Conservation (phyloP, 1,284 basidiomycete genomes). For the Apiotrichum gracile region DNA sequence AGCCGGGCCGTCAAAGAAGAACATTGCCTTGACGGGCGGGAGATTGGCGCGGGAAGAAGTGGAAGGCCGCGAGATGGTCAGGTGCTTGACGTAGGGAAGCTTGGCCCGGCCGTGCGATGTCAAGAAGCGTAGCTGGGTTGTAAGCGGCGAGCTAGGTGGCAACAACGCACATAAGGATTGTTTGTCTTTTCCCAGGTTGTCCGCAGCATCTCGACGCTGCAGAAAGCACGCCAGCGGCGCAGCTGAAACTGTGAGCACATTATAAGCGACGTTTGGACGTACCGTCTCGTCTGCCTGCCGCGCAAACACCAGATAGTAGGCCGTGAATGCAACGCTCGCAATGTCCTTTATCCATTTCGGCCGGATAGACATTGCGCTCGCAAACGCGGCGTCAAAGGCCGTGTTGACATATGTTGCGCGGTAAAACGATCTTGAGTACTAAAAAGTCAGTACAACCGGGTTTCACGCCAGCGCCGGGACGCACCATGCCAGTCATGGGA, state of each 20-base stretch:
- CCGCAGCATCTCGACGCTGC: constrained; percentile 92
- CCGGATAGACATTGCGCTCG: constrained; percentile 87
- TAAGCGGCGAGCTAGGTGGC: neutral
- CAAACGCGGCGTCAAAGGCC: constrained; percentile 94
- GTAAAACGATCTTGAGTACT: constrained; percentile 92
- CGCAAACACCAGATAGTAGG: constrained; percentile 90
- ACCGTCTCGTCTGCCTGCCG: constrained; percentile 93
- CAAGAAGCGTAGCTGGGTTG: constrained; percentile 63
- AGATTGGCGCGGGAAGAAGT: constrained; percentile 64
- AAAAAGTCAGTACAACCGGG: neutral
- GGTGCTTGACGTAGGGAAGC: constrained; percentile 64
- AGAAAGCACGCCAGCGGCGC: constrained; percentile 80
- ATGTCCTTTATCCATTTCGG: constrained; percentile 88
- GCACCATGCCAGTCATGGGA: constrained; percentile 76
- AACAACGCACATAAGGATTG: constrained; percentile 73
- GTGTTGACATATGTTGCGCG: constrained; percentile 94
- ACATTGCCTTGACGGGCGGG: constrained; percentile 68
- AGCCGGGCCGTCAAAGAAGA: constrained; percentile 75
- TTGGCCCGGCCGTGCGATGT: constrained; percentile 55
- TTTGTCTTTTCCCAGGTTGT: constrained; percentile 93
- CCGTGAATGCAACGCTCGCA: constrained; percentile 72
- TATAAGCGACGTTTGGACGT: constrained; percentile 12
- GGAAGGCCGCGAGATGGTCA: constrained; percentile 73
- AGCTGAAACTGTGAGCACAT: constrained; percentile 55
- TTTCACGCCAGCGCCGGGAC: constrained; percentile 28